phyloP scores from a whole-genome alignment of 257 asterid genomes.

The Solanum commersonii region DNA sequence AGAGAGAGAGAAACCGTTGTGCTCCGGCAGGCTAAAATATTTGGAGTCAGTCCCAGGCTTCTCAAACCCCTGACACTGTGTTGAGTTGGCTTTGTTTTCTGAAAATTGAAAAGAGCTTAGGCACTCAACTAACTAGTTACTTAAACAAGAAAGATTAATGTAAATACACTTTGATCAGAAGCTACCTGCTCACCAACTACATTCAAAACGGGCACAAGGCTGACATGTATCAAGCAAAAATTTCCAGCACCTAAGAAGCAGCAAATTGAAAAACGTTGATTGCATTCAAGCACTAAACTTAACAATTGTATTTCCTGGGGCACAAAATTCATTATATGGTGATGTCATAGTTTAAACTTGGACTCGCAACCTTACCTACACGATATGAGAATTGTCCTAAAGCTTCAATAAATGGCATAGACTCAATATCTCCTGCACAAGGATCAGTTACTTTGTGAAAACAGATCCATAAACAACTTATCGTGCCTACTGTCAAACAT shows the following conservation, averaged over 20 bases:
- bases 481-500: not conserved
- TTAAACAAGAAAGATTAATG: not conserved
- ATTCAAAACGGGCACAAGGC: constrained; percentile 70
- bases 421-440: constrained; percentile 67
- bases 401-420: constrained; percentile 79
- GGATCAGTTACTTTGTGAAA: constrained; percentile 2
- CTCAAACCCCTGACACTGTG: constrained; percentile 80
- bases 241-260: constrained; percentile 52
- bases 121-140: not conserved
- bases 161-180: not conserved
- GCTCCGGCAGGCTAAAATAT: constrained; percentile 81
- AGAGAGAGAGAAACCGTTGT: constrained; percentile 38
- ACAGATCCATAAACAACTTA: not conserved
- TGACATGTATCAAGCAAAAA: constrained; percentile 73
- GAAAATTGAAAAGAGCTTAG: constrained; percentile 9
- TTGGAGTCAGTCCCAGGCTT: constrained; percentile 64
- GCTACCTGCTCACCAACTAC: constrained; percentile 80
- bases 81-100: constrained; percentile 88
- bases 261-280: not conserved
- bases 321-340: not conserved
- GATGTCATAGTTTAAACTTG: not conserved
- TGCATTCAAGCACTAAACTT: not conserved
- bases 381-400: constrained; percentile 79
- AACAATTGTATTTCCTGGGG: not conserved
- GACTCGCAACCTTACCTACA: constrained; percentile 37